Base-by-base conservation (phyloP, 495 filamentous ascomycete genomes). In the Penicillium paxilli region DNA sequence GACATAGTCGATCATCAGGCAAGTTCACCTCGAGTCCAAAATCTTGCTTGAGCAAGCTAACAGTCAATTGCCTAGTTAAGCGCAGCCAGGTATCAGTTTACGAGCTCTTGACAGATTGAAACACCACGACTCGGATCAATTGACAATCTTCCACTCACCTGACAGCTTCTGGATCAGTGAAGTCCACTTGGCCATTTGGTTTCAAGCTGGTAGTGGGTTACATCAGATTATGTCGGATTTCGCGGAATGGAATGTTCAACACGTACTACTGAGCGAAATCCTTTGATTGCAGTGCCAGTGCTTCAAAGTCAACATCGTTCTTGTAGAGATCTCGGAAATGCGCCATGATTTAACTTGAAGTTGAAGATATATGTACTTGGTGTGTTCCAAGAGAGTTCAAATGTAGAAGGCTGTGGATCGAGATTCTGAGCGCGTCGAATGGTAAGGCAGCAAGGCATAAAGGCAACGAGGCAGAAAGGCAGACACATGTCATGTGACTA, bases 1-100 rank as follows among this genome's bases (percentile, higher is more conserved):
- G 94, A 62, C 94, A 98, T 5, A 98, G 77, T 45, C 94, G 80
- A 69, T 95, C 85, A 19, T 79, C 71, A 0, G 90, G 91, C 0
- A 96, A 77, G 12, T 87, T 76, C 7, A 97, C 75, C 5, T 75
- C 57, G 2, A 98, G 64, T 5, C 79, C 77, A 66, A 97, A 97
- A 63, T 97, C 87, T 25, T 78, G 71, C 56, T 84, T 78, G 20
- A 98, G 75, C 6, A 96, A 74, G 26, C 85, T 87, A 66, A 87
- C 91, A 11, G 93, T 92, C 41, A 98, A 77, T 64, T 91, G 87
- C 73, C 83, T 87, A 24, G 30, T 4, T 32, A 32, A 32, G 30
- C 11, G n/a, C n/a, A n/a, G n/a, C n/a, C n/a, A n/a, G n/a, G n/a
- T n/a, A n/a, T n/a, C n/a, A n/a, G n/a, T n/a, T n/a, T n/a, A n/a